Evolutionary conservation across 2,329 filamentous ascomycete genomes (phyloP).

Genomic region (Colletotrichum coccodes): DNA sequence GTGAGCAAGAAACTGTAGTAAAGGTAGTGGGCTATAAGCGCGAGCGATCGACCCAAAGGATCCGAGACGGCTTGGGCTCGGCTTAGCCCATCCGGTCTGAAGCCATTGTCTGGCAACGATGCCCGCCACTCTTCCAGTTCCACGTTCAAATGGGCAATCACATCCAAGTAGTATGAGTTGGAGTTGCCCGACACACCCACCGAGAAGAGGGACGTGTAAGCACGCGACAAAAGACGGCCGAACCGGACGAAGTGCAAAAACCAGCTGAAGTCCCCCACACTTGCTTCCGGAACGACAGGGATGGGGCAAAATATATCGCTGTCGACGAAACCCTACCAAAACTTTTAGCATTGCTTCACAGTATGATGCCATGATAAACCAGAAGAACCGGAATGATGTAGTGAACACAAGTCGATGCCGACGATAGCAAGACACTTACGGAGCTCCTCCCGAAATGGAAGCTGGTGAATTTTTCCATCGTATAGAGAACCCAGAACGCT

Average conservation of each 20-base stretch:
- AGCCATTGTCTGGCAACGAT: conserved; percentile 37
- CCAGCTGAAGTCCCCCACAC: conserved; percentile 39
- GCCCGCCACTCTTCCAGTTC: conserved; percentile 43
- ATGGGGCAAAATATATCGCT: conserved; percentile 44
- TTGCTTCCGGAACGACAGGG: conserved; percentile 36
- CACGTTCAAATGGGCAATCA: conserved; percentile 38
- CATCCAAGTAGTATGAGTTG: conserved; percentile 37
- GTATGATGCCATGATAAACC: too few relatives aligned
- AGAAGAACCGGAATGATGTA: neutral
- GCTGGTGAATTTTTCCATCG: conserved; percentile 40
- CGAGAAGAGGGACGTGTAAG: conserved; percentile 42
- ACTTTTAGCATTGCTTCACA: neutral
- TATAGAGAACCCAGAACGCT: conserved; percentile 41
- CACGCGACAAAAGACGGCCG: conserved; percentile 40
- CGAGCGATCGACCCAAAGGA: conserved; percentile 9
- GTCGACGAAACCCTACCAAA: conserved; percentile 40
- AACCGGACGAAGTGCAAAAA: conserved; percentile 39
- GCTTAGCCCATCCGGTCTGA: conserved; percentile 28
- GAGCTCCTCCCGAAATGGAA: conserved; percentile 44
- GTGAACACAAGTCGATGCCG: too few relatives aligned
- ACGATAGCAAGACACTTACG: conserved; percentile 32
- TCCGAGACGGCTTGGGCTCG: conserved; percentile 27
- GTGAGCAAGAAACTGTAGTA: conserved; percentile 42
- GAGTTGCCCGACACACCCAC: conserved; percentile 39
- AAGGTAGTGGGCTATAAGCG: conserved; percentile 38